Base-by-base conservation (phyloP, 2,329 filamentous ascomycete species). In the Peltaster fructicola region DNA sequence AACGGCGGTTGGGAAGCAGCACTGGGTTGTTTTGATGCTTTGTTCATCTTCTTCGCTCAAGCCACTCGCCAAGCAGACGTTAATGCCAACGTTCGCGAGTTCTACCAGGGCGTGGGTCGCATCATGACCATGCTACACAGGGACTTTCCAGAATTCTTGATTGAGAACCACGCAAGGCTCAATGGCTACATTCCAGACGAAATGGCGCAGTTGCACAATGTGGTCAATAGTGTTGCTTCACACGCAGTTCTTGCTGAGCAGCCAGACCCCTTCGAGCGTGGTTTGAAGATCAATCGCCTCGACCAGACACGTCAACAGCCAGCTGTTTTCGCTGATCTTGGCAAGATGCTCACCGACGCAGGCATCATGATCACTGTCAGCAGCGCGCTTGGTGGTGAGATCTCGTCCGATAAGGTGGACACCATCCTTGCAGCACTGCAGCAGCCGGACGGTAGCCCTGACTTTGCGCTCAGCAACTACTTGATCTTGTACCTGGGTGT, bases 71-170 rank as follows among this genome's bases (percentile, higher is more conserved):
- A 88, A 15, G 75, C 78, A 15, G 74, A 85, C 37, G 66, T 88
- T 33, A 60, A 92, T 35, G 88, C 85, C 51, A 65, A 72, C 7
- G 69, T 73, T 16, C 84, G 80, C 47, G 79, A 85, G 27, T 68
- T 91, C 32, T 93, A 92, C 49, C 73, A 80, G 32, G 81, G 75
- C 6, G 69, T 78, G 2, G 57, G 91, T 23, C 82, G 90, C 44
- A 67, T 93, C 31, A 56, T 95, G 27, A 58, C 91, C 16, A 66
- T 91, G 25, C 58, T 98, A 26, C 79, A 92, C 38, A 88, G 95
- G 45, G 88, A 98, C 49, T 95, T 81, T 51, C 78, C 85, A 0
- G 82, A 93, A 29, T 98, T 92, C 50, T 56, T 98, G 20, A 76
- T 79, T 5, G 79, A 84, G 39, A 81, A 91, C 48, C 79, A 91